phyloP scores from a whole-genome alignment of 306 rosid genomes.

The Corylus avellana region DNA sequence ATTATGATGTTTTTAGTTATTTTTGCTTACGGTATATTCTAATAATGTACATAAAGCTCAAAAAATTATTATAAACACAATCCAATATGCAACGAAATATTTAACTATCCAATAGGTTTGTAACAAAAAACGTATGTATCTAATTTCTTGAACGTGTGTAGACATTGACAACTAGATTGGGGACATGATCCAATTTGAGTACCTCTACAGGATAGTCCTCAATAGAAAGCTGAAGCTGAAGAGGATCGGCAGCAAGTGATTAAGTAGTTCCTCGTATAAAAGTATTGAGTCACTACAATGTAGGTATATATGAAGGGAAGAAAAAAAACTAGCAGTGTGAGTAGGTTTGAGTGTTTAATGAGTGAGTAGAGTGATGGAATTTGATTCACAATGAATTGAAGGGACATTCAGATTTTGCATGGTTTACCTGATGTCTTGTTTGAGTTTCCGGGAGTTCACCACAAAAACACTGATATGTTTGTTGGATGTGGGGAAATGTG shows the following conservation, averaged over 20 bases:
- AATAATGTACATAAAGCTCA: neutral
- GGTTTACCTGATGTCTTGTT: neutral
- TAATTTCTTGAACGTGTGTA: too few relatives aligned
- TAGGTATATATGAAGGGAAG: too few relatives aligned
- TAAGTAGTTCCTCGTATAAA: too few relatives aligned
- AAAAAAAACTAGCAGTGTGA: too few relatives aligned
- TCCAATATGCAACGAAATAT: neutral
- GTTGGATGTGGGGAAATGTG: neutral
- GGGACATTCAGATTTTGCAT: neutral
- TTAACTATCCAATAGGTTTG: neutral
- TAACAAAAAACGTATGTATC: neutral
- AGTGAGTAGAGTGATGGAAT: neutral
- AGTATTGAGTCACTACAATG: too few relatives aligned
- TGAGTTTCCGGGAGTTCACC: slow-evolving; percentile 1
- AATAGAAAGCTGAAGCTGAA: too few relatives aligned
- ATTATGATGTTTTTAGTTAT: too few relatives aligned
- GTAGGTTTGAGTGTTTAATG: neutral
- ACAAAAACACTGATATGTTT: neutral
- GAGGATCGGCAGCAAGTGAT: too few relatives aligned
- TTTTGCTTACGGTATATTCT: too few relatives aligned
- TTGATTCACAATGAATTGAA: neutral
- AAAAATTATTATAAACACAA: neutral
- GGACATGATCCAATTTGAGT: too few relatives aligned
- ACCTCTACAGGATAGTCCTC: too few relatives aligned
- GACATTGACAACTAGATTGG: too few relatives aligned